These are phyloP conservation scores for Kazachstania kunashirensis DNA, from an alignment of 805 yeast genomes.

Conservation along the genomic window DNA sequence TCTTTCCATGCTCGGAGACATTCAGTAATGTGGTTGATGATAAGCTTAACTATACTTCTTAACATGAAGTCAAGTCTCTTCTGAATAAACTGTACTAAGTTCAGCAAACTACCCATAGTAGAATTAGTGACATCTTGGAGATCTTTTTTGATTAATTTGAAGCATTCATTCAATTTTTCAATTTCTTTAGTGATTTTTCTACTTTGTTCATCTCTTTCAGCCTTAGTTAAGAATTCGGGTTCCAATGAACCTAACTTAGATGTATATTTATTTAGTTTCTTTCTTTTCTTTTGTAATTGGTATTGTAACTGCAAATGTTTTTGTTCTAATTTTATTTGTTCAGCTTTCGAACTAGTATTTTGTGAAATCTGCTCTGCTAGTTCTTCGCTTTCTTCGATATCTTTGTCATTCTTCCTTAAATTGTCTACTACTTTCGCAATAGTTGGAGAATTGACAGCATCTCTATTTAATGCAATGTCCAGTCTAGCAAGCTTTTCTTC, in stretches of 20 bases:
- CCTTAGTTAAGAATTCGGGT: slow-evolving; percentile 27
- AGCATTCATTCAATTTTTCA: slow-evolving; percentile 33
- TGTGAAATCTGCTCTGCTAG: too few relatives aligned
- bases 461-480: slow-evolving; percentile 29
- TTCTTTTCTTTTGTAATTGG: slow-evolving; percentile 9
- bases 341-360: neutral
- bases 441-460: slow-evolving; percentile 31
- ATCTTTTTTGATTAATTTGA: slow-evolving; percentile 30
- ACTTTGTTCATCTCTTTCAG: slow-evolving; percentile 32
- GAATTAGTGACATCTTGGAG: slow-evolving; percentile 30
- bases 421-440: slow-evolving; percentile 8
- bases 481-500: slow-evolving; percentile 26
- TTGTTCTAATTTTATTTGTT: neutral
- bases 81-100: slow-evolving; percentile 22
- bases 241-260: slow-evolving; percentile 16
- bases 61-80: slow-evolving; percentile 25
- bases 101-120: slow-evolving; percentile 24
- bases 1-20: slow-evolving; percentile 33
- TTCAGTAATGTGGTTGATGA: slow-evolving; percentile 32
- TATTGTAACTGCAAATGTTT: slow-evolving; percentile 7
- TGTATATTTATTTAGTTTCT: slow-evolving; percentile 6
- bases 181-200: slow-evolving; percentile 30
- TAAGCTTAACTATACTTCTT: slow-evolving; percentile 25
- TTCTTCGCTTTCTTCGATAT: slow-evolving; percentile 2
- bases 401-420: slow-evolving; percentile 1